Evolutionary conservation across 228 moss, liverwort and hornwort species (phyloP), one percentile per base, ranked within the genome.

Genomic region (Sphagnum magellanicum): DNA sequence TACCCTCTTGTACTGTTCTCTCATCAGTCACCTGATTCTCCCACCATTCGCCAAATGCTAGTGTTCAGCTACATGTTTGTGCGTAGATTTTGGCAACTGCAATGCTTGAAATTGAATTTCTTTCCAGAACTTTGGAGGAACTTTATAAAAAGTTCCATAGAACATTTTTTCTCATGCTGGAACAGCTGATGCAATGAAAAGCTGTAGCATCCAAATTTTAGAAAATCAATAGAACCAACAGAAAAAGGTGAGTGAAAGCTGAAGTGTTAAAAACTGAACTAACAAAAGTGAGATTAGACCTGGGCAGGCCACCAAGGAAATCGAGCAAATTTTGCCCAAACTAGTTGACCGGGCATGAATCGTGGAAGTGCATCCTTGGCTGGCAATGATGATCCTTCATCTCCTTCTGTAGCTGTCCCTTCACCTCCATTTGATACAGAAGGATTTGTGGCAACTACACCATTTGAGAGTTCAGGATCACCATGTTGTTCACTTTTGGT

Each of bases 271-370:
- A 32, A 32, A 32, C 32, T 32, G 32, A 32, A 32, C 32, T 32
- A 2, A 32, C 32, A 32, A 32, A 32, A 32, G 32, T 32, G 32
- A 32, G 32, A 32, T 51, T 74, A 4, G 60, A 98, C 98, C 98
- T 90, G 87, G 51, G 98, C 98, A 78, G 98, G 94, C 98, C 98
- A 98, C 98, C 98, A 98, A 62, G 98, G 98, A 55, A 98, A 98
- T 64, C 94, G 87, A 4, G 91, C 98, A 87, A 90, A 90, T 70
- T 98, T 98, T 63, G 98, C 98, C 98, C 93, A 98, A 60, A 85
- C 86, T 72, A 98, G 87, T 66, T 98, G 91, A 52, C 93, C 98
- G 49, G 85, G 76, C 67, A 84, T 74, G 74, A 92, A 98, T 10
- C 72, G 66, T 51, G 71, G 71, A 70, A 70, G 65, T 6, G 53